Evolutionary conservation across 2,329 filamentous ascomycete species (phyloP).

Genomic region (Tolypocladium ovalisporum): DNA sequence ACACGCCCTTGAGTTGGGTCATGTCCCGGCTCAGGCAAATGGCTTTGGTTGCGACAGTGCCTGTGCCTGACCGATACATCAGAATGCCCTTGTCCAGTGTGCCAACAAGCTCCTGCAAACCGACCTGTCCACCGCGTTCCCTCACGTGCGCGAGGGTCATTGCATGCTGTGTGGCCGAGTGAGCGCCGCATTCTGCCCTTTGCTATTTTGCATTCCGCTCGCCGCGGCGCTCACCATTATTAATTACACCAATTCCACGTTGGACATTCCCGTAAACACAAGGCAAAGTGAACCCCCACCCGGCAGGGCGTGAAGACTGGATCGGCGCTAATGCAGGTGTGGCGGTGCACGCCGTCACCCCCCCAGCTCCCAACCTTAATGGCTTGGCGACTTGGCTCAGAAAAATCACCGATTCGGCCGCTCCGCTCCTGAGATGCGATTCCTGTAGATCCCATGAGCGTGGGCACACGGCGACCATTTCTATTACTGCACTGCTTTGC

Average conservation of each 20-base stretch:
- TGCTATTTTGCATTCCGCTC: no score
- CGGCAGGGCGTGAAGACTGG: conserved; percentile 7
- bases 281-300: neutral
- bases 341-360: conserved; percentile 18
- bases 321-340: conserved; percentile 28
- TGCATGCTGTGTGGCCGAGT: neutral
- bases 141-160: neutral
- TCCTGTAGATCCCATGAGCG: no score
- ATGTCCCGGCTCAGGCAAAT: neutral
- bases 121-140: neutral
- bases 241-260: no score
- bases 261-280: no score
- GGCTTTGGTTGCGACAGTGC: neutral
- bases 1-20: no score
- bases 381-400: neutral
- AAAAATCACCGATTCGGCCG: conserved; percentile 3
- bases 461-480: neutral
- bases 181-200: neutral
- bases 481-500: neutral
- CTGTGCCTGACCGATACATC: no score
- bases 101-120: no score
- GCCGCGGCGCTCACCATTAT: neutral
- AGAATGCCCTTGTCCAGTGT: no score
- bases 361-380: conserved; percentile 6
- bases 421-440: neutral